Base-by-base conservation (phyloP, 176 grass and related monocot genomes). In the Oryza officinalis region DNA sequence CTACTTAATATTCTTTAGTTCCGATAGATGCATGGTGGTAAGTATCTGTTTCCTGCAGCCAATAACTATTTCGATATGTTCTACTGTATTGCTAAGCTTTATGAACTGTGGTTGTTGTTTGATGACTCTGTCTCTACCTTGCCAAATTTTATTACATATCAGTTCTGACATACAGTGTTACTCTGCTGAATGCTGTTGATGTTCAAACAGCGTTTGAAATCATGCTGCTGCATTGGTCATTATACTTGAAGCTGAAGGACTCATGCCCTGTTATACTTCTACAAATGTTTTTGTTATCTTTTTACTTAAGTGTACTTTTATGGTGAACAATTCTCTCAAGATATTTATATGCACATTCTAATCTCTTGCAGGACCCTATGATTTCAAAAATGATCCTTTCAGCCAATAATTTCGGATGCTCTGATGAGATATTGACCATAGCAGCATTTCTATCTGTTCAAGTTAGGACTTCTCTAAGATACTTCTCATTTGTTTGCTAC, bases 381-480 rank as follows among this genome's bases (percentile, higher is more conserved):
- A 91, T 98, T 47, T 94, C 96, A 17, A 98, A 95, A 95, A 98
- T 98, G 92, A 87, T 98, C 65, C 79, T 98, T 66, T 90, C 92
- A 81, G 89, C 96, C 67, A 89, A 88, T 90, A 86, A 85, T 78
- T 93, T 91, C 82, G 93, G 85, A 49, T 98, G 96, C 88, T 95
- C 96, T 43, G 96, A 98, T 79, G 96, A 98, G 87, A 95, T 98
- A 84, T 81, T 95, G 75, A 98, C 88, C 60, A 91, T 98, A 86
- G 89, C 92, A 46, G 91, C 90, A 84, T 83, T 95, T 88, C 93
- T 98, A 26, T 98, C 96, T 74, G 91, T 98, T 87, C 96, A 98
- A 81, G 95, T 91, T 75, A 93, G 30, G 50, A 45, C 86, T 77
- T 81, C 12, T 50, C 77, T 80, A 14, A 80, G 46, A 77, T 45